Evolutionary conservation across 331 rosid genomes (phyloP), one percentile per base, ranked within the genome.

Genomic region (Pyrus hybrid): DNA sequence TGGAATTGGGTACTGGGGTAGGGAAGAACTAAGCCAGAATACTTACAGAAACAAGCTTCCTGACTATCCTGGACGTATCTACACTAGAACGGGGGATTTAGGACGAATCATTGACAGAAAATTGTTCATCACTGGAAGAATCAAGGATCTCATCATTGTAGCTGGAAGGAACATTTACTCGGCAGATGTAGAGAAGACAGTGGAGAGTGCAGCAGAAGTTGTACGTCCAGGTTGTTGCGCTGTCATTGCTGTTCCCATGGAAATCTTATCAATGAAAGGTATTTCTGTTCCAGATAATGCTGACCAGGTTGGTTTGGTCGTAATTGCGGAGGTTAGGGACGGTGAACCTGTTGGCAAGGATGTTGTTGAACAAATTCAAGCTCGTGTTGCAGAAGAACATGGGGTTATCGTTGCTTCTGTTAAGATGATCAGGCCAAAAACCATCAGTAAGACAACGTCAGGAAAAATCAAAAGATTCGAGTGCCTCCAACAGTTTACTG

Each of bases 171-270:
- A 93, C 64, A 82, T 91, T 57, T 93, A 93, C 87, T 92, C 96
- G 6, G 93, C 93, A 60, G 97, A 93, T 72, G 97, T 93, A 64
- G 98, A 93, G 71, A 91, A 91, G 86, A 93, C 98, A 35, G 90
- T 91, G 74, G 98, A 93, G 86, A 86, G 77, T 63, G 84, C 97
- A 75, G 87, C 88, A 25, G 94, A 91, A 64, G 79, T 86, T 69
- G 77, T 93, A 65, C 97, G 96, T n/a, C 96, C 96, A 0, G 98
- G 98, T 63, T 90, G 97, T 5, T 93, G 98, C 74, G 98, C 98
- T 37, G 96, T 87, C 65, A 80, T 91, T 78, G 88, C 94, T 51
- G 97, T 88, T 51, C 91, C 98, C 0, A 96, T 85, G 86, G 96
- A 93, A 78, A 74, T 85, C 72, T 79, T 93, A 75, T 74, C 84